phyloP scores from a whole-genome alignment of 148 eudicot genomes.

The Fagopyrum esculentum region DNA sequence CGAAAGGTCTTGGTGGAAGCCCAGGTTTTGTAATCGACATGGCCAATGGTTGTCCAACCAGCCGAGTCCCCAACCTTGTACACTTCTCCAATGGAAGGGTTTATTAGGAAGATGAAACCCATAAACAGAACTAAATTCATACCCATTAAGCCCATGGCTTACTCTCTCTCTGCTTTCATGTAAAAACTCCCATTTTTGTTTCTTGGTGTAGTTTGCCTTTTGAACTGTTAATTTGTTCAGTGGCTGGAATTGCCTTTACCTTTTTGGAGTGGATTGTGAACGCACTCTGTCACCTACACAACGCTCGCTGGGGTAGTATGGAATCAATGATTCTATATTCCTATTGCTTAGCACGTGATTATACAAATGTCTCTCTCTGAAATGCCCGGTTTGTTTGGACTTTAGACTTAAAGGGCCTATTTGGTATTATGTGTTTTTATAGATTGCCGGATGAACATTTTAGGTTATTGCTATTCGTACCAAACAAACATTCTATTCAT shows the following conservation, averaged over 20 bases:
- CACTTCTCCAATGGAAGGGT: conserved; percentile 19
- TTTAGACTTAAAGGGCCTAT: too few relatives aligned
- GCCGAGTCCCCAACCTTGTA: conserved; percentile 77
- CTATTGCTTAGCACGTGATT: not conserved
- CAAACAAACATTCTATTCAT: too few relatives aligned
- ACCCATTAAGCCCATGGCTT: not conserved
- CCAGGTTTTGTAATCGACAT: conserved; percentile 70
- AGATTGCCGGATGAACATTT: too few relatives aligned
- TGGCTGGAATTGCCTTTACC: not conserved
- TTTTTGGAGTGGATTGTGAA: conserved; percentile 4
- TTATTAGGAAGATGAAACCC: not conserved
- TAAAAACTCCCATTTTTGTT: not conserved
- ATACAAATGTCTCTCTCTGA: too few relatives aligned
- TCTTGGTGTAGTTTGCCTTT: not conserved
- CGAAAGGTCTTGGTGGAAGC: conserved; percentile 61
- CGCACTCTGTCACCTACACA: not conserved
- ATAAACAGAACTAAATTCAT: not conserved
- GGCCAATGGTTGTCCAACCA: conserved; percentile 91
- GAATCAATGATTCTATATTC: not conserved
- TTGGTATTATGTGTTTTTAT: too few relatives aligned
- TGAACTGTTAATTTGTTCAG: not conserved
- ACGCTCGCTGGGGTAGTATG: not conserved
- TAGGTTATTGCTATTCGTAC: too few relatives aligned
- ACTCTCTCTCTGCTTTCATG: not conserved
- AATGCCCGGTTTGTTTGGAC: not conserved